Evolutionary conservation across 2,329 filamentous ascomycete genomes (phyloP).

Genomic region (Blastomyces silverae): DNA sequence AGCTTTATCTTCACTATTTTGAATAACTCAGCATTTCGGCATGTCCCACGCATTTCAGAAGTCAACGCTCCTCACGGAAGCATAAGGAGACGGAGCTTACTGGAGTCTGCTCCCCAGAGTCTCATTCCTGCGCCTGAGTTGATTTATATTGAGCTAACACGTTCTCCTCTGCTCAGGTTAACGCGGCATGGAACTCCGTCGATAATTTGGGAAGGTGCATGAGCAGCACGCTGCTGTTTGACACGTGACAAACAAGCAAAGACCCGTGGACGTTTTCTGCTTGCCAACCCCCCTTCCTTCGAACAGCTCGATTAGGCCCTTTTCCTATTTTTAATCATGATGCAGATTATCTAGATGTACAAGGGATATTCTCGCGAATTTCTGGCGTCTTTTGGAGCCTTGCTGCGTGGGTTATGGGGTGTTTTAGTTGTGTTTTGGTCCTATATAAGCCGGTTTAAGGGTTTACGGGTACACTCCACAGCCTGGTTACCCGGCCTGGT

Average conservation of each 20-base stretch:
- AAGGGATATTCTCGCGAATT: background rate
- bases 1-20: background rate
- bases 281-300: too few species aligned
- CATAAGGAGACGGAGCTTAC: background rate
- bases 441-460: background rate
- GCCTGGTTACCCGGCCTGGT: constrained; percentile 10
- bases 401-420: background rate
- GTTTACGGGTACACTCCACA: background rate
- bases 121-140: background rate
- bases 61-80: background rate
- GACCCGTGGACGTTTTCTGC: background rate
- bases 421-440: background rate
- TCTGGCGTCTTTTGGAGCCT: background rate
- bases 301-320: background rate
- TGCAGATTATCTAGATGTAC: background rate
- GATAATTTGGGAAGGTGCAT: background rate
- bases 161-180: too few species aligned
- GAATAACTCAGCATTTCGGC: background rate
- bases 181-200: background rate
- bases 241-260: constrained; percentile 2
- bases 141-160: background rate
- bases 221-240: background rate
- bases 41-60: background rate
- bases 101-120: background rate
- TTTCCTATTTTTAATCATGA: background rate